These are phyloP conservation scores for Durusdinium trenchii DNA, from an alignment of 73 alveolate genomes.

Conservation along the genomic window DNA sequence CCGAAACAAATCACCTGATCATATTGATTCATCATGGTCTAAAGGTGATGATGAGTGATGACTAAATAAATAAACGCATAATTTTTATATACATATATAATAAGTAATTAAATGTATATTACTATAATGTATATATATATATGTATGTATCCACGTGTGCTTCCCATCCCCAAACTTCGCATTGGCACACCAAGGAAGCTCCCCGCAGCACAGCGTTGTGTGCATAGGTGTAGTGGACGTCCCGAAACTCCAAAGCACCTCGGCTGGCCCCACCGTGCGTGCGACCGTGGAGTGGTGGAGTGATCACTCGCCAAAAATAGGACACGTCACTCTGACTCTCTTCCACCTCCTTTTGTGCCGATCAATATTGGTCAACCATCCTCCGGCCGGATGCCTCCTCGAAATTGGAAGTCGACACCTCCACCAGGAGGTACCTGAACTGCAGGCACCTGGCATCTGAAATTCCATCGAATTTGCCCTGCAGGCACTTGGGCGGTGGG, in stretches of 20 bases:
- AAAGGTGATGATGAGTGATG: too few relatives aligned
- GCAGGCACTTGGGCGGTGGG: not conserved
- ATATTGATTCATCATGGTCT: too few relatives aligned
- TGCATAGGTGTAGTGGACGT: constrained; percentile 83
- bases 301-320: too few relatives aligned
- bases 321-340: not conserved
- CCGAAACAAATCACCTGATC: too few relatives aligned
- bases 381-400: constrained; percentile 12
- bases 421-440: constrained; percentile 43
- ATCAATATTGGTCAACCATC: not conserved
- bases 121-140: too few relatives aligned
- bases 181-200: constrained; percentile 18
- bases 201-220: constrained; percentile 48
- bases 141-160: not conserved
- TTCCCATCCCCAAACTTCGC: not conserved
- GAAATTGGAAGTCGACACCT: constrained; percentile 39
- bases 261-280: not conserved
- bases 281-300: not conserved
- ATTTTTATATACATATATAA: not conserved
- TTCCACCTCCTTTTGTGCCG: not conserved
- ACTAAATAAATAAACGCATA: too few relatives aligned
- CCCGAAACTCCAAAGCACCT: constrained; percentile 69
- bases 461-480: too few relatives aligned
- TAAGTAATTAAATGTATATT: too few relatives aligned
- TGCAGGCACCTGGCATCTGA: constrained; percentile 48